Evolutionary conservation across 2,329 filamentous ascomycete genomes (phyloP).

Genomic region (Colletotrichum sp.): DNA sequence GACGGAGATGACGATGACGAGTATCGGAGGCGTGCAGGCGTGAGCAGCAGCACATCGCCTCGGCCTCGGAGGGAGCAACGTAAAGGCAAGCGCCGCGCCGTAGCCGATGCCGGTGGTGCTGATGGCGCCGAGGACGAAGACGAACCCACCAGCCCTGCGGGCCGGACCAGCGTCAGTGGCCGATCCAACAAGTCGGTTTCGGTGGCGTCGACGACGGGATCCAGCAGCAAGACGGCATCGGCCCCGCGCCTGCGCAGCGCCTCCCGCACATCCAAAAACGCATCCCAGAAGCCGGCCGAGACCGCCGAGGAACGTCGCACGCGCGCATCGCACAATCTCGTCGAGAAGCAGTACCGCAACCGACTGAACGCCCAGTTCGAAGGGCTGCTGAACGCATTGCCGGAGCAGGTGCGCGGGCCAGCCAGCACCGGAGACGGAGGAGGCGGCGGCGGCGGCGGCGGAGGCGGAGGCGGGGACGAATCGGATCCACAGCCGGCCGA

Average conservation of each 20-base stretch:
- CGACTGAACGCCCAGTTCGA: conserved; percentile 37
- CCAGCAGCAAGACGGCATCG: conserved; percentile 16
- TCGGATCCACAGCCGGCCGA: conserved; percentile 24
- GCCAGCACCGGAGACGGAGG: neutral
- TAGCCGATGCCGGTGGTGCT: neutral
- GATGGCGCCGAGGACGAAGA: neutral
- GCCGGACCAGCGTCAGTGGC: conserved; percentile 6
- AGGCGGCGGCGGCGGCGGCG: neutral
- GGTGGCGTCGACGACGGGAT: conserved; percentile 1
- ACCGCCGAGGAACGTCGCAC: conserved; percentile 31
- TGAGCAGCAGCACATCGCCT: neutral
- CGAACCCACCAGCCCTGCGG: conserved; percentile 11
- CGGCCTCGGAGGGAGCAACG: neutral
- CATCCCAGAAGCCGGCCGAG: conserved; percentile 27
- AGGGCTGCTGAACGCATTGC: conserved; percentile 30
- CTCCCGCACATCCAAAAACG: conserved; percentile 33
- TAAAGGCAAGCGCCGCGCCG: conserved; percentile 17
- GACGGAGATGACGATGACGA: neutral
- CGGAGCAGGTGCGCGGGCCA: conserved; percentile 24
- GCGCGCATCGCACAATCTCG: conserved; percentile 35
- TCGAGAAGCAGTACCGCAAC: conserved; percentile 38
- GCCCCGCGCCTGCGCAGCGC: conserved; percentile 30
- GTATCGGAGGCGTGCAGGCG: neutral
- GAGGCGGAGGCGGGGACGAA: neutral
- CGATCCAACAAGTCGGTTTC: conserved; percentile 5